These are phyloP conservation scores for Gremmenia infestans DNA, from an alignment of 2,329 filamentous ascomycete species.

Conservation along the genomic window DNA sequence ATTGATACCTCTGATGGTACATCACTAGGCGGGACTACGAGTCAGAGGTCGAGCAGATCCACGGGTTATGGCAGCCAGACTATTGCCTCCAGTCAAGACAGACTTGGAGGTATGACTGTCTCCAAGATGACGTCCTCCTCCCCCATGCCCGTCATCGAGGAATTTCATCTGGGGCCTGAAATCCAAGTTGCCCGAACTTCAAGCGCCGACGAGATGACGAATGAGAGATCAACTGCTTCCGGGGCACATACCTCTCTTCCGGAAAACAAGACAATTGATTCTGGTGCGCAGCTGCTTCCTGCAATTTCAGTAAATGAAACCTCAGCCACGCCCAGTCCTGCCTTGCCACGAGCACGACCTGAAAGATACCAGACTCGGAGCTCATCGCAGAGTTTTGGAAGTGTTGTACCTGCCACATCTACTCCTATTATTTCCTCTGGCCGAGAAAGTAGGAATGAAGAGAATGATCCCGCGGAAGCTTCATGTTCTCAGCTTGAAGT, in stretches of 20 bases:
- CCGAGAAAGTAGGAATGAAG: not conserved
- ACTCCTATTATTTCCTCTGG: not conserved
- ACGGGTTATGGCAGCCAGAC: not conserved
- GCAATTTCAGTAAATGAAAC: not conserved
- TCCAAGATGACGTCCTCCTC: not conserved
- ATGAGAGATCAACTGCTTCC: not conserved
- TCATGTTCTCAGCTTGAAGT: not conserved
- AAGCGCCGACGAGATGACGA: not conserved
- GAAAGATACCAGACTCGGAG: not conserved
- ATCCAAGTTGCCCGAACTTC: not conserved
- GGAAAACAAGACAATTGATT: not conserved
- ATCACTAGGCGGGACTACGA: conserved; percentile 10
- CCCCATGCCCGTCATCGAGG: not conserved
- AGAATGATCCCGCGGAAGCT: not conserved
- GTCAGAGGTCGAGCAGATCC: not conserved
- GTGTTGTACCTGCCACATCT: not conserved
- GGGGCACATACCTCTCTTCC: not conserved
- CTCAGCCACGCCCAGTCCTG: not conserved
- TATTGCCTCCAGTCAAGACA: not conserved
- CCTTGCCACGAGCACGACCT: not conserved
- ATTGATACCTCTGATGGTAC: conserved; percentile 27
- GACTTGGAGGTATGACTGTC: not conserved
- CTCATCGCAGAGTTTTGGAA: not conserved
- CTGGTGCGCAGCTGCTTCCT: not conserved
- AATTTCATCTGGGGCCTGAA: not conserved